A percentile compares a stretch with the other conserved stretches of the same genome.
These are phyloP conservation scores for Lindgomyces ingoldianus DNA, from an alignment of 495 filamentous ascomycete species.

Conservation along the genomic window DNA sequence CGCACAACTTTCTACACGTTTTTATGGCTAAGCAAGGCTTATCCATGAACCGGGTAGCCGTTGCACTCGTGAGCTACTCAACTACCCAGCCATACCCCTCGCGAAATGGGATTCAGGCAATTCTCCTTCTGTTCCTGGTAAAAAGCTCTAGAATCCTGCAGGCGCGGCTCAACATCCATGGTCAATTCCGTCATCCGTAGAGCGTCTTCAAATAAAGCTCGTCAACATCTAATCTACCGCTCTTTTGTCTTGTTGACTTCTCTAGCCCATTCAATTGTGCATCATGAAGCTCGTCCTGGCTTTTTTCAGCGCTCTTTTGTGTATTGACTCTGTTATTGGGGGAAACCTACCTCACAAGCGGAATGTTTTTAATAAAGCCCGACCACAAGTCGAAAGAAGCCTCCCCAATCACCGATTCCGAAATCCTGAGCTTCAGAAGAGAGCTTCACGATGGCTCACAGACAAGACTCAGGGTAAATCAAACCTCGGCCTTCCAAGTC, in stretches of 20 bases:
- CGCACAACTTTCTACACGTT: too few species aligned
- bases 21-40: too few species aligned
- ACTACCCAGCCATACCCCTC: background rate
- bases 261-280: background rate
- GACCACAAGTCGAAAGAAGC: slow-evolving; percentile 22
- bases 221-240: background rate
- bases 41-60: background rate
- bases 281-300: slow-evolving; percentile 30
- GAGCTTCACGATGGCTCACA: slow-evolving; percentile 24
- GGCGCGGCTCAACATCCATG: background rate
- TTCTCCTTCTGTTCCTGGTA: slow-evolving; percentile 28
- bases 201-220: slow-evolving; percentile 26
- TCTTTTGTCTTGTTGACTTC: background rate
- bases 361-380: slow-evolving; percentile 13
- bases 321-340: slow-evolving; percentile 23
- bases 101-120: background rate
- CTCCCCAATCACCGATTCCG: slow-evolving; percentile 23
- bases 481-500: background rate
- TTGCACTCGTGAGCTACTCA: background rate
- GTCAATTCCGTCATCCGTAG: slow-evolving; percentile 23
- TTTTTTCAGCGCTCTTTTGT: slow-evolving; percentile 22
- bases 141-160: slow-evolving; percentile 19
- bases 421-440: slow-evolving; percentile 28
- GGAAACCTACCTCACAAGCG: slow-evolving; percentile 12
- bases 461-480: slow-evolving; percentile 27